phyloP scores from a whole-genome alignment of 2,329 filamentous ascomycete genomes.

The Diaporthe australafricana region DNA sequence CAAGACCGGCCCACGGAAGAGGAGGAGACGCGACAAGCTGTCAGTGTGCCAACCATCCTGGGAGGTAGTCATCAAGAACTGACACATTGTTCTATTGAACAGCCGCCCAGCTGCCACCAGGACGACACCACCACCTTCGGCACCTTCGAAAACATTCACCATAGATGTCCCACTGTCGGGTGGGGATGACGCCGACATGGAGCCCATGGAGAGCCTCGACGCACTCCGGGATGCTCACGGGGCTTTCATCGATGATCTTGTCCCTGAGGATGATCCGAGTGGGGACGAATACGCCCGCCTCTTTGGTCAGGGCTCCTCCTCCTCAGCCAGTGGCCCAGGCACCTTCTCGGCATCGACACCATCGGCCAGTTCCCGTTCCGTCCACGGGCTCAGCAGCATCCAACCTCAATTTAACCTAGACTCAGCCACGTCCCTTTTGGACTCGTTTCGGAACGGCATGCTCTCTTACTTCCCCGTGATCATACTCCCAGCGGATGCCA shows the following conservation, averaged over 20 bases:
- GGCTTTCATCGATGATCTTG: conserved; percentile 51
- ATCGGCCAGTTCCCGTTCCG: conserved; percentile 46
- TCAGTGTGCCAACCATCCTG: conserved; percentile 45
- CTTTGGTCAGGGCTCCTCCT: conserved; percentile 37
- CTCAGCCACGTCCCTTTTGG: conserved; percentile 60
- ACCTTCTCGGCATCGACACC: conserved; percentile 45
- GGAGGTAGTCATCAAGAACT: not conserved
- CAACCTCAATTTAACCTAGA: conserved; percentile 67
- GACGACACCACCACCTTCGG: conserved; percentile 48
- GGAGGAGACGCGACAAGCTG: conserved; percentile 57
- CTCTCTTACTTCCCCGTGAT: conserved; percentile 57
- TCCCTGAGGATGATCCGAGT: conserved; percentile 36
- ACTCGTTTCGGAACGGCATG: conserved; percentile 56
- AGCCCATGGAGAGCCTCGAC: conserved; percentile 50
- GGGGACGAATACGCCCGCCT: conserved; percentile 31
- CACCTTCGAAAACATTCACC: conserved; percentile 62
- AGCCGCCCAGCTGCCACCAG: conserved; percentile 34
- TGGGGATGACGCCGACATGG: conserved; percentile 48
- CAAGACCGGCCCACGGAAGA: conserved; percentile 61
- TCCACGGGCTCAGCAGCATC: conserved; percentile 49
- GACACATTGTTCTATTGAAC: not conserved
- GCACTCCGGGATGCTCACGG: conserved; percentile 57
- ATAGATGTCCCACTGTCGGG: conserved; percentile 63
- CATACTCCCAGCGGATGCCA: conserved; percentile 52
- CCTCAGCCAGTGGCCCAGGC: conserved; percentile 33